A percentile compares a stretch with the other conserved stretches of the same genome.
Conservation (phyloP, 192 early-diverging fungal genomes). For the Rhizophagus sp. region DNA sequence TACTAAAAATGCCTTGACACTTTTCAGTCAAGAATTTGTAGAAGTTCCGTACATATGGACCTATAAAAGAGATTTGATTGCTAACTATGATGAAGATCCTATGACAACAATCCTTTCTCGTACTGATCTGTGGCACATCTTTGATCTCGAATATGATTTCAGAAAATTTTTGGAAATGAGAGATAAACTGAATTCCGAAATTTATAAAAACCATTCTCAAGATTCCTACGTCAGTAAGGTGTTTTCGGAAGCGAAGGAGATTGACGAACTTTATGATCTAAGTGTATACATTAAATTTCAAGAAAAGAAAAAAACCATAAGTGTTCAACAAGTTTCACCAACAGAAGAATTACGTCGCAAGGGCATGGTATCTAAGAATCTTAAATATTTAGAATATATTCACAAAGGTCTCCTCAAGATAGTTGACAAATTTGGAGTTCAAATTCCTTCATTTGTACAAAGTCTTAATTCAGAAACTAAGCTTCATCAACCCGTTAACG, state of each 20-base stretch:
- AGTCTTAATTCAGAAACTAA: not conserved
- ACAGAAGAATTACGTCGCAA: not conserved
- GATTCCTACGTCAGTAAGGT: constrained; percentile 51
- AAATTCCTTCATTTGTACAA: not conserved
- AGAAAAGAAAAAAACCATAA: not conserved
- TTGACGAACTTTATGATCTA: constrained; percentile 65
- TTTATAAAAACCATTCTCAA: constrained; percentile 47
- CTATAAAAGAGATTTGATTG: constrained; percentile 85
- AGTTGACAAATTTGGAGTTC: constrained; percentile 5
- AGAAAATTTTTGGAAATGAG: constrained; percentile 68
- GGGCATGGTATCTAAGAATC: not conserved
- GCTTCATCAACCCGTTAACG: not conserved
- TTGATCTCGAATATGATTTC: constrained; percentile 81
- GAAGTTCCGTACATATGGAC: constrained; percentile 92
- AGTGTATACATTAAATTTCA: not conserved
- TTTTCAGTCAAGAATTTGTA: constrained; percentile 72
- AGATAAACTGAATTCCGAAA: constrained; percentile 51
- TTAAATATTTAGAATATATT: not conserved
- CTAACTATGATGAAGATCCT: constrained; percentile 22
- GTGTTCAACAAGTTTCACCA: not conserved
- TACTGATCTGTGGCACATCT: constrained; percentile 86
- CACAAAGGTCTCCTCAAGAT: not conserved
- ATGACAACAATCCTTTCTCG: constrained; percentile 47
- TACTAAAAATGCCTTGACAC: constrained; percentile 57
- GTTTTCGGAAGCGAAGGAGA: constrained; percentile 47